Base-by-base conservation (phyloP, 1,284 basidiomycete species). In the Schizopora paradoxa region DNA sequence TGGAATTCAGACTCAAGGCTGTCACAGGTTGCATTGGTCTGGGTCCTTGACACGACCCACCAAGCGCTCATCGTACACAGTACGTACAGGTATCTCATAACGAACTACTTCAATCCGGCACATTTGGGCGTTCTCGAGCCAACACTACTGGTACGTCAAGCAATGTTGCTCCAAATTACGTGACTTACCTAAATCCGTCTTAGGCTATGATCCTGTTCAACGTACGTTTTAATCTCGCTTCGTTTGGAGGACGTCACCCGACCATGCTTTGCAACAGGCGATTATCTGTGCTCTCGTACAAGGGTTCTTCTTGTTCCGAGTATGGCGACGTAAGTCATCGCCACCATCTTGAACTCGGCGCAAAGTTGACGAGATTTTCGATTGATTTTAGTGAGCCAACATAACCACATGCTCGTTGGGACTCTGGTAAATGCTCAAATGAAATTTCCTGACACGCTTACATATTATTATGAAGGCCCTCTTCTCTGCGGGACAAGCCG, bases 21-120 rank as follows among this genome's bases (percentile, higher is more conserved):
- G 27, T 23, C 26, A 11, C 40, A 47, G 16, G 29, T 47, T n/a
- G 35, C 38, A 25, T 11, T 18, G 31, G 43, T 45, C 4, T 49
- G 48, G 43, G 22, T 45, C 7, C 40, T 52, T 1, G 48, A 52
- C 27, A 42, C 49, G 8, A 13, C 40, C 14, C 49, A 51, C 35
- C 40, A 48, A 21, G 40, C 45, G 7, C 31, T 51, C 16, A 25
- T 47, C 29, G 23, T 43, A 8, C 28, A 41, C 7, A 31, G 38
- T 22, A 10, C 26, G 21, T 47, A 51, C 29, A 22, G 31, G 4
- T 51, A 51, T 23, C 41, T 51, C 1, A 42, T 51, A 13, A 26
- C 23, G 5, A 29, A 41, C 14, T 48, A 42, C 35, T 34, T 29
- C 16, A 25, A 51, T 21, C 38, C 18, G 8, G 10, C 32, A 6